Percentiles rank a stretch among this genome's conserved stretches.
Evolutionary conservation across 306 rosid species (phyloP).

Genomic region (Calophaca sinica): DNA sequence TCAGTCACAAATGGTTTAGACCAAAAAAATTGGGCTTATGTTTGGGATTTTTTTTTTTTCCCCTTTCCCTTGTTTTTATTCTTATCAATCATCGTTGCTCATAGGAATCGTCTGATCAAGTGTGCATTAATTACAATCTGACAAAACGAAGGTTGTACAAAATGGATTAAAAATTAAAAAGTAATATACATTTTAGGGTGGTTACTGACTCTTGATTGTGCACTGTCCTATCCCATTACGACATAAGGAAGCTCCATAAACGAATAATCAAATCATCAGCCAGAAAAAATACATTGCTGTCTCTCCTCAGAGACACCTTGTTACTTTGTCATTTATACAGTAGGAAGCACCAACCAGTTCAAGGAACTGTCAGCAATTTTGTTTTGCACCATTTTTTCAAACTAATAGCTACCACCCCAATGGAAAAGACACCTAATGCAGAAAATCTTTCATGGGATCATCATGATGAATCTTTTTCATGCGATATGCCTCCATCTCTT

Average conservation of each 20-base stretch:
- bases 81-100: too few relatives aligned
- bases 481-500: slow-evolving; percentile 65
- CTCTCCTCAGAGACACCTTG: not conserved
- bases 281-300: not conserved
- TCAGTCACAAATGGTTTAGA: too few relatives aligned
- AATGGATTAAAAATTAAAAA: too few relatives aligned
- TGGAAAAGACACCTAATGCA: slow-evolving; percentile 41
- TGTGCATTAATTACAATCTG: too few relatives aligned
- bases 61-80: too few relatives aligned
- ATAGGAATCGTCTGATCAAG: too few relatives aligned
- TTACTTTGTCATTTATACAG: slow-evolving; percentile 18
- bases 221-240: not conserved
- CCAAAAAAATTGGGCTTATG: too few relatives aligned
- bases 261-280: not conserved
- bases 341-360: slow-evolving; percentile 17
- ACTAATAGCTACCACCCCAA: not conserved
- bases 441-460: slow-evolving; percentile 64
- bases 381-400: not conserved
- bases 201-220: slow-evolving; percentile 12
- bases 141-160: too few relatives aligned
- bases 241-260: not conserved
- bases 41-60: too few relatives aligned
- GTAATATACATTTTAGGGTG: slow-evolving; percentile 18
- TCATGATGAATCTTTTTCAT: slow-evolving; percentile 61
- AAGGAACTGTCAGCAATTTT: too few relatives aligned